A percentile compares a stretch with the other conserved stretches of the same genome.
phyloP scores from a whole-genome alignment of 257 asterid genomes.

The Nicotiana otophora region DNA sequence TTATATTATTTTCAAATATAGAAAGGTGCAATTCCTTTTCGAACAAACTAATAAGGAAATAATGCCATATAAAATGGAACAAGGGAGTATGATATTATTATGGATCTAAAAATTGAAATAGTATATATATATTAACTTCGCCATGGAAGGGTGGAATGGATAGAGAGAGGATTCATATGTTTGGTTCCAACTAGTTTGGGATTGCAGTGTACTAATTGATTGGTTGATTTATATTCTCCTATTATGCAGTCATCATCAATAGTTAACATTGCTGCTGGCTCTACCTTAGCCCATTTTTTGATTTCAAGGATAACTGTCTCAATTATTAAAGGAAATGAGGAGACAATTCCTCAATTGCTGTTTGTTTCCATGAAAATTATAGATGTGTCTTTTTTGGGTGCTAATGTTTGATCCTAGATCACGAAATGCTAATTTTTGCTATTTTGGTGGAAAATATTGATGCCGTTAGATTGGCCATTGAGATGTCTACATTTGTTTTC shows the following conservation, averaged over 20 bases:
- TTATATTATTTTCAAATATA: too few species aligned
- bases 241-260: not conserved
- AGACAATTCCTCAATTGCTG: not conserved
- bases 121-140: not conserved
- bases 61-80: not conserved
- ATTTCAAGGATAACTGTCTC: not conserved
- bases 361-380: not conserved
- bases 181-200: not conserved
- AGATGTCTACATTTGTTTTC: not conserved
- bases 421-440: not conserved
- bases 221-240: not conserved
- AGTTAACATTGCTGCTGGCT: not conserved
- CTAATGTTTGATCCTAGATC: not conserved
- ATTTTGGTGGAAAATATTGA: not conserved
- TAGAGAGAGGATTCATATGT: not conserved
- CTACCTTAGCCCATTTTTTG: not conserved
- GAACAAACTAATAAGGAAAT: not conserved
- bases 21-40: too few species aligned
- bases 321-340: not conserved
- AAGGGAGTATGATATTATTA: not conserved
- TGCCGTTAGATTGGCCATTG: not conserved
- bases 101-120: not conserved
- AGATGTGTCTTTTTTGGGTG: not conserved
- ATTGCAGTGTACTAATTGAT: not conserved
- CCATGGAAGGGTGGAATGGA: not conserved